phyloP scores from a whole-genome alignment of 208 protist species.

The Acanthamoeba lenticulata region DNA sequence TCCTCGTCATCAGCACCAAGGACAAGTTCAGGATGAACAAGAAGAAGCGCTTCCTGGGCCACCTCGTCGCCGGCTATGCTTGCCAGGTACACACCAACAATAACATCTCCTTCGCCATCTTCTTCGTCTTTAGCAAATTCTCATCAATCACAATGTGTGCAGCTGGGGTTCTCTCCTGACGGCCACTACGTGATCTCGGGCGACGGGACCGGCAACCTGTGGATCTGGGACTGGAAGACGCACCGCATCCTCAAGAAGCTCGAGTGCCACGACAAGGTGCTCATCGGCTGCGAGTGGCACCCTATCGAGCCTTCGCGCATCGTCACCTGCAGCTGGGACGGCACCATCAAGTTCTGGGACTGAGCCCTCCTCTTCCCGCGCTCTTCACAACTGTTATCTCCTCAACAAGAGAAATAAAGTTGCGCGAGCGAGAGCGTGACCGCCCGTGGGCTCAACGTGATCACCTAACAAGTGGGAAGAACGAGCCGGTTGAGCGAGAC shows the following conservation, averaged over 20 bases:
- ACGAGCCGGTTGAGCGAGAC: too few species aligned
- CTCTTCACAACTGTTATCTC: too few species aligned
- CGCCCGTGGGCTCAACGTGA: too few species aligned
- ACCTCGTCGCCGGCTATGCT: conserved; percentile 94
- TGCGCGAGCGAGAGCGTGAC: too few species aligned
- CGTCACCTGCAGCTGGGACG: conserved; percentile 95
- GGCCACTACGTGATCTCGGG: conserved; percentile 90
- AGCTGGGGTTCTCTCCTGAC: conserved; percentile 88
- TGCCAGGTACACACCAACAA: conserved; percentile 87
- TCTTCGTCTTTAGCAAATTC: background rate
- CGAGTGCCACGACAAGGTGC: conserved; percentile 83
- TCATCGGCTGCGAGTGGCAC: conserved; percentile 93
- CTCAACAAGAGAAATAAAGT: too few species aligned
- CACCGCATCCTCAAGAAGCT: conserved; percentile 85
- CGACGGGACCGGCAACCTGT: conserved; percentile 92
- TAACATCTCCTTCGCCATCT: too few species aligned
- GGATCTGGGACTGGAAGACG: conserved; percentile 94
- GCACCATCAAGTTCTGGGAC: conserved; percentile 84
- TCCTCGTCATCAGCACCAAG: conserved; percentile 91
- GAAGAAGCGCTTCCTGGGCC: conserved; percentile 93
- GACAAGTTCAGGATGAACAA: conserved; percentile 90
- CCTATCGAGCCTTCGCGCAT: conserved; percentile 92
- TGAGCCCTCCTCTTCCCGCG: background rate
- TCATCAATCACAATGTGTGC: background rate
- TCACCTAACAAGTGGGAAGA: too few species aligned